phyloP scores from a whole-genome alignment of 2,329 filamentous ascomycete species.

The Monosporascus ibericus region DNA sequence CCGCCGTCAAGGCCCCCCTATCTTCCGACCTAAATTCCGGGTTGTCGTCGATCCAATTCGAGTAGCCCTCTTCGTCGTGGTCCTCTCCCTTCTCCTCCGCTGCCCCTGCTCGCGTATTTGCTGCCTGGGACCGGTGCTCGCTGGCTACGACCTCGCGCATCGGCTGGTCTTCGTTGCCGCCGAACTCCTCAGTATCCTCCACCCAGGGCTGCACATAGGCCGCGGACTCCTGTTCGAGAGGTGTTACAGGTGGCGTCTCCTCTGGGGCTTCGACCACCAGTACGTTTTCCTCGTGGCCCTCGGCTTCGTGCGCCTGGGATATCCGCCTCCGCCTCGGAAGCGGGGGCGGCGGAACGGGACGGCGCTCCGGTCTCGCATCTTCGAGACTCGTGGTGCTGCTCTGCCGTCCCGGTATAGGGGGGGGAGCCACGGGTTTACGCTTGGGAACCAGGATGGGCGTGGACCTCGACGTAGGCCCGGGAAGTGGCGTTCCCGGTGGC shows the following conservation, averaged over 20 bases:
- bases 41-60: constrained; percentile 23
- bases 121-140: not conserved
- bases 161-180: constrained; percentile 7
- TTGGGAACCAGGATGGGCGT: constrained; percentile 20
- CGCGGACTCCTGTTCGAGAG: constrained; percentile 9
- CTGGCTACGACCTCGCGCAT: not conserved
- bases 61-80: constrained; percentile 23
- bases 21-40: constrained; percentile 16
- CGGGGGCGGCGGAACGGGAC: constrained; percentile 20
- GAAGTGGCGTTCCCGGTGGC: constrained; percentile 26
- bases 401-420: constrained; percentile 15
- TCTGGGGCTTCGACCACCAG: constrained; percentile 25
- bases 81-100: constrained; percentile 3
- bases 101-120: not conserved
- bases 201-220: constrained; percentile 22
- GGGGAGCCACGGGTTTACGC: constrained; percentile 20
- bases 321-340: constrained; percentile 25
- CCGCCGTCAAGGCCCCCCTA: not conserved
- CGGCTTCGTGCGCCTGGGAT: constrained; percentile 19
- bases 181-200: constrained; percentile 21
- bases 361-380: constrained; percentile 20
- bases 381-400: constrained; percentile 15
- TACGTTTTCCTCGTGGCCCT: constrained; percentile 22
- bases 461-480: constrained; percentile 22
- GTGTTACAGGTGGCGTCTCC: constrained; percentile 25